Evolutionary conservation across 768 basidiomycete species (phyloP).

Genomic region (Tylopilus sp.): DNA sequence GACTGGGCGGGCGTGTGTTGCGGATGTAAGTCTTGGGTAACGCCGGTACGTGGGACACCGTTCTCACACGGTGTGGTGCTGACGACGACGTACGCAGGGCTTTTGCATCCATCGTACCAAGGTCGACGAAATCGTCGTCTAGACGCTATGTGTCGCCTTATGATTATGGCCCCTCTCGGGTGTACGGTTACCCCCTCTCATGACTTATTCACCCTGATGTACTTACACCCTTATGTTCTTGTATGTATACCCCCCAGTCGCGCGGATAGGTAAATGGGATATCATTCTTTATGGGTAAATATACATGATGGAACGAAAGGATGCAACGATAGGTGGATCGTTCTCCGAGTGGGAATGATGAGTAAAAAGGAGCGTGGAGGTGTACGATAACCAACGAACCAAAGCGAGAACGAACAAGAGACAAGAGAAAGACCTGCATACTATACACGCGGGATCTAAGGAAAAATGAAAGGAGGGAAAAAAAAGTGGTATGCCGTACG

Average conservation of each 20-base stretch:
- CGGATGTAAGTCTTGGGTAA: conserved; percentile 90
- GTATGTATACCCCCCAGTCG: neutral
- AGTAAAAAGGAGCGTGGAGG: conserved; percentile 18
- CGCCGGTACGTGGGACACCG: conserved; percentile 50
- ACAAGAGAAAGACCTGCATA: conserved; percentile 29
- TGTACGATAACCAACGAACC: conserved; percentile 4
- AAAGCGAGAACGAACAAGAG: neutral
- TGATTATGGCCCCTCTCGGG: neutral
- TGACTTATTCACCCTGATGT: neutral
- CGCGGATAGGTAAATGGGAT: conserved; percentile 2
- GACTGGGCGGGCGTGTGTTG: conserved; percentile 96
- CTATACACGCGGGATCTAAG: conserved; percentile 20
- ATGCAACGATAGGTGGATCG: conserved; percentile 19
- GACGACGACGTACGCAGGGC: conserved; percentile 26
- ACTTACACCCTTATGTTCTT: neutral
- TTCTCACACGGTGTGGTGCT: neutral
- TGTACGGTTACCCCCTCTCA: neutral
- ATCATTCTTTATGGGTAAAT: conserved; percentile 16
- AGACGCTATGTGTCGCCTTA: neutral
- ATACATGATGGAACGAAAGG: conserved; percentile 21
- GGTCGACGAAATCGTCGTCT: conserved; percentile 55
- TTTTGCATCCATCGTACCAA: conserved; percentile 69
- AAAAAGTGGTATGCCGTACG: conserved; percentile 11
- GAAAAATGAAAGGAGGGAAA: conserved; percentile 7
- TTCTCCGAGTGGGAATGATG: conserved; percentile 9